These are phyloP conservation scores for Gnaphalium uliginosum DNA, from an alignment of 129 eudicot species.

Conservation along the genomic window DNA sequence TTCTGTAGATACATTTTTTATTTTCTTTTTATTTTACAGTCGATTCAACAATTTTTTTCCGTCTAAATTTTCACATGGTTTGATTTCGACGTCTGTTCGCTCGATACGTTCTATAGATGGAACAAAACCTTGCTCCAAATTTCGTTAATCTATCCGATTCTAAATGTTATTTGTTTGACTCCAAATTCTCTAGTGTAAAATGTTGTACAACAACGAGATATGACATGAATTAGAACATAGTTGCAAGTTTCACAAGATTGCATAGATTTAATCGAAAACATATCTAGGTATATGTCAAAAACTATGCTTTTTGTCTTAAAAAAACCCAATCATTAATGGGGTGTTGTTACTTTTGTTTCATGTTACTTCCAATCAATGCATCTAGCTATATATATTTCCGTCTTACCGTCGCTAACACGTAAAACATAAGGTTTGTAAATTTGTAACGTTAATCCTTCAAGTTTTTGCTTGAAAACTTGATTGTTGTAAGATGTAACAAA, in stretches of 20 bases:
- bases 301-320: slow-evolving; percentile 2
- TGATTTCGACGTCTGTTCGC: neutral
- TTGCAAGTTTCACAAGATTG: neutral
- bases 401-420: neutral
- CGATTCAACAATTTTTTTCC: neutral
- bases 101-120: neutral
- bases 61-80: neutral
- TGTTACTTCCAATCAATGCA: neutral
- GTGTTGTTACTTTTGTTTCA: neutral
- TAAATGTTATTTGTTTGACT: neutral
- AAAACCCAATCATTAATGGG: neutral
- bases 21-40: neutral
- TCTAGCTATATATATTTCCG: neutral
- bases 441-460: neutral
- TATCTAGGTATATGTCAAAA: neutral
- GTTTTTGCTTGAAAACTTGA: neutral
- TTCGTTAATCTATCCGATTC: neutral
- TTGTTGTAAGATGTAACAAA: neutral
- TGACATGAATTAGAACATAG: neutral
- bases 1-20: too few species aligned
- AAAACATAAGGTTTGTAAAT: neutral
- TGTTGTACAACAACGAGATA: neutral
- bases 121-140: neutral
- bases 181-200: neutral
- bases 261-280: slow-evolving; percentile 3